Percentiles rank a stretch among this genome's conserved stretches.
These are phyloP conservation scores for Linum tenue DNA, from an alignment of 345 rosid species.

Conservation along the genomic window DNA sequence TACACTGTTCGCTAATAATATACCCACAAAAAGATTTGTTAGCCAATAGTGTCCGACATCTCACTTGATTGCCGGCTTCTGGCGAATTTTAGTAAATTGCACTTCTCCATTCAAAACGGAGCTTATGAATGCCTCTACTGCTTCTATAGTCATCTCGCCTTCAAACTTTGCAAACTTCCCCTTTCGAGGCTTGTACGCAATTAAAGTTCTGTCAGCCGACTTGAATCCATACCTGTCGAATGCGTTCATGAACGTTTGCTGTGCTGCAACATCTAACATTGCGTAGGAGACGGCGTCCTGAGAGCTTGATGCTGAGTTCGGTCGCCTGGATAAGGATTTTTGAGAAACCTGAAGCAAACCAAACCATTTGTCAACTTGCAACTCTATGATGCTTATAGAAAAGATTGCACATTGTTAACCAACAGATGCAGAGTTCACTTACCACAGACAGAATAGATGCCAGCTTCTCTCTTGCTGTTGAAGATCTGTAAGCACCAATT, in stretches of 20 bases:
- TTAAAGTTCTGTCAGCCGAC: constrained; percentile 36
- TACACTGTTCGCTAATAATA: not conserved
- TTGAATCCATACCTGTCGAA: constrained; percentile 56
- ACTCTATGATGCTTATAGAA: not conserved
- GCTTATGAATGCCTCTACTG: constrained; percentile 56
- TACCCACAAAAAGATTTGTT: no score
- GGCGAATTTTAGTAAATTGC: constrained; percentile 41
- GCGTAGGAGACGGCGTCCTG: constrained; percentile 48
- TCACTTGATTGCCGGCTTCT: constrained; percentile 33
- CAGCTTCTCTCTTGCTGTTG: constrained; percentile 47
- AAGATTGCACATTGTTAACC: not conserved
- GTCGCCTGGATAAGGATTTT: constrained; percentile 59
- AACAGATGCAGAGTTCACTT: constrained; percentile 15
- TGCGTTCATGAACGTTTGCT: constrained; percentile 46
- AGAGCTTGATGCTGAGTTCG: constrained; percentile 28
- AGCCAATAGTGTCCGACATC: no score
- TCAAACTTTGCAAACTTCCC: constrained; percentile 47
- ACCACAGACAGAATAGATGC: constrained; percentile 52
- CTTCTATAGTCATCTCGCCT: constrained; percentile 42
- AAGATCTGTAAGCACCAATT: constrained; percentile 69
- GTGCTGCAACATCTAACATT: constrained; percentile 58
- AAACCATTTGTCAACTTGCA: not conserved
- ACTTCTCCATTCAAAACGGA: constrained; percentile 76
- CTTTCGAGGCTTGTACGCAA: constrained; percentile 71
- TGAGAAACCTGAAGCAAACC: constrained; percentile 52